phyloP scores from a whole-genome alignment of 2,329 filamentous ascomycete species.

The Colletotrichum sp. region DNA sequence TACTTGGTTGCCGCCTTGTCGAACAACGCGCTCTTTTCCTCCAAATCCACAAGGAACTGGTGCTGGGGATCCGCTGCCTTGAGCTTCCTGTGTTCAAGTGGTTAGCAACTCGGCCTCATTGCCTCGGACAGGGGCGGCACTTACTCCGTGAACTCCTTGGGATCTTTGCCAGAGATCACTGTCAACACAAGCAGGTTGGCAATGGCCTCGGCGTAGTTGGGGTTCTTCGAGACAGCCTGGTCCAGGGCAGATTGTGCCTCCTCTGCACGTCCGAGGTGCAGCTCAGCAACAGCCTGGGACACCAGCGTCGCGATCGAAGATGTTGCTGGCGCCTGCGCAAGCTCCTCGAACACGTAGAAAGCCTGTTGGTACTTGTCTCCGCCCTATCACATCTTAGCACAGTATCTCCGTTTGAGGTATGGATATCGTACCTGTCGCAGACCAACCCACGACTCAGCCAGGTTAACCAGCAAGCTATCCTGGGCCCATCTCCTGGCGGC shows the following conservation, averaged over 20 bases:
- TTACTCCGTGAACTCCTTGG: constrained; percentile 66
- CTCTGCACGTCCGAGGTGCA: constrained; percentile 86
- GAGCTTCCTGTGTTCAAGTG: constrained; percentile 48
- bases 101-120: background rate
- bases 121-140: constrained; percentile 28
- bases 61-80: constrained; percentile 70
- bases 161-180: constrained; percentile 76
- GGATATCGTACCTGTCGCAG: constrained; percentile 72
- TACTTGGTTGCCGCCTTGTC: constrained; percentile 88
- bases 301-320: constrained; percentile 79
- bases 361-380: constrained; percentile 96
- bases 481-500: constrained; percentile 93
- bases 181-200: constrained; percentile 85
- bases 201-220: constrained; percentile 74
- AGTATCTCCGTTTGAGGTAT: background rate
- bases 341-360: constrained; percentile 97
- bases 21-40: constrained; percentile 87
- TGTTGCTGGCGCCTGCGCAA: constrained; percentile 85
- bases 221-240: constrained; percentile 77
- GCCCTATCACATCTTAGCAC: constrained; percentile 61
- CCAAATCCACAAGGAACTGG: constrained; percentile 73
- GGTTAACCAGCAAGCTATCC: constrained; percentile 89
- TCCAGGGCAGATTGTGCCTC: constrained; percentile 89
- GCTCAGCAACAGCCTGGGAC: constrained; percentile 87
- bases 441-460: constrained; percentile 95